Percentiles rank a stretch among this genome's conserved stretches.
Evolutionary conservation across 805 yeast genomes (phyloP).

Genomic region (Saturnispora sanitii): DNA sequence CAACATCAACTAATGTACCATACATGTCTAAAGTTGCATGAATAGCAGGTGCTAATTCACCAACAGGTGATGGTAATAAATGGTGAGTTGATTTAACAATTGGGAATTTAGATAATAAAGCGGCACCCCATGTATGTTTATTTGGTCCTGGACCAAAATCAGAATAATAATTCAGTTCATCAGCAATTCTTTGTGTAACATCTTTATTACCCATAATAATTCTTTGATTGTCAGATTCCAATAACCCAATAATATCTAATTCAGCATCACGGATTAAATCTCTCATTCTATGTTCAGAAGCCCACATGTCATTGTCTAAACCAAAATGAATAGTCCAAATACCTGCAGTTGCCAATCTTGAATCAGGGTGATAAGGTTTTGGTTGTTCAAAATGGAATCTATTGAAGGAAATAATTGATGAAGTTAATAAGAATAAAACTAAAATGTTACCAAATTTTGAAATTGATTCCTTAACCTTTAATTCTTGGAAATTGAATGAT

Average conservation of each 20-base stretch:
- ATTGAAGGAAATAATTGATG: conserved; percentile 43
- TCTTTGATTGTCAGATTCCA: conserved; percentile 91
- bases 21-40: conserved; percentile 91
- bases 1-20: conserved; percentile 80
- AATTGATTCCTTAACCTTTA: conserved; percentile 6
- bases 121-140: conserved; percentile 97
- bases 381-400: conserved; percentile 56
- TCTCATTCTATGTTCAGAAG: conserved; percentile 82
- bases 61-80: conserved; percentile 90
- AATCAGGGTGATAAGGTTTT: conserved; percentile 56
- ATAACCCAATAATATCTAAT: conserved; percentile 79
- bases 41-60: conserved; percentile 96
- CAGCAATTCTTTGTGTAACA: conserved; percentile 81
- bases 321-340: conserved; percentile 99
- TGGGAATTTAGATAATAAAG: conserved; percentile 87
- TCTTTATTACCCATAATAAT: conserved; percentile 94
- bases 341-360: conserved; percentile 80
- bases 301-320: conserved; percentile 97
- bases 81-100: conserved; percentile 85
- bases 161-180: conserved; percentile 86
- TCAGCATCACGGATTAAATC: conserved; percentile 77
- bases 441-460: conserved; percentile 19
- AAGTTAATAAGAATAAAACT: conserved; percentile 32
- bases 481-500: not conserved
- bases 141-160: conserved; percentile 98